Conservation (phyloP, 2,329 filamentous ascomycete genomes). For the Parascedosporium putredinis region DNA sequence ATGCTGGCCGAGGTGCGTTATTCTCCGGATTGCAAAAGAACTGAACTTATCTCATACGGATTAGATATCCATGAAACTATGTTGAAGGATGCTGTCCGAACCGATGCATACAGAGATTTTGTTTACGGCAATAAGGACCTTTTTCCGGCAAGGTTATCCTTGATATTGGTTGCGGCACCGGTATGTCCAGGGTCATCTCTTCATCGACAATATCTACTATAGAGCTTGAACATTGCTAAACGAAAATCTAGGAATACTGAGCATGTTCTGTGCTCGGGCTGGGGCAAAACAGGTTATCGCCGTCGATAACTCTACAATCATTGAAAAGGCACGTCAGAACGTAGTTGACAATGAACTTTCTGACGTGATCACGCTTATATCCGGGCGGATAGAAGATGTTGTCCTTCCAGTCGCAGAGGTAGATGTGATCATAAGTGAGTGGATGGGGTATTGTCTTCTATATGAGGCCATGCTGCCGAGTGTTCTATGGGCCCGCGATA, state of each 20-base stretch:
- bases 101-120: conserved; percentile 87
- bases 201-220: too few species aligned
- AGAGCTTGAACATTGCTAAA: conserved; percentile 1
- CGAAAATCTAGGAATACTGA: conserved; percentile 56
- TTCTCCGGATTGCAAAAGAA: not conserved
- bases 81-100: conserved; percentile 82
- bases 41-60: conserved; percentile 4
- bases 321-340: conserved; percentile 76
- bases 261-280: conserved; percentile 88
- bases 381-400: conserved; percentile 83
- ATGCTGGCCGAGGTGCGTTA: conserved; percentile 45
- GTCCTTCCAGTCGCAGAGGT: conserved; percentile 66
- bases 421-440: conserved; percentile 92
- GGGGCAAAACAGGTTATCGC: conserved; percentile 80
- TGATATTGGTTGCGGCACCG: conserved; percentile 78
- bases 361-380: conserved; percentile 65
- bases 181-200: too few species aligned
- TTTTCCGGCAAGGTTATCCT: conserved; percentile 78
- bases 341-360: conserved; percentile 70
- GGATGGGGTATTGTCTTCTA: conserved; percentile 92
- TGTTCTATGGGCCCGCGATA: conserved; percentile 78
- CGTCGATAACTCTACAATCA: conserved; percentile 86
- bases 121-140: conserved; percentile 85
- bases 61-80: conserved; percentile 92
- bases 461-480: conserved; percentile 96